Evolutionary conservation across 169 alveolate species (phyloP), one percentile per base, ranked within the genome.

Genomic region (Perkinsus chesapeaki): DNA sequence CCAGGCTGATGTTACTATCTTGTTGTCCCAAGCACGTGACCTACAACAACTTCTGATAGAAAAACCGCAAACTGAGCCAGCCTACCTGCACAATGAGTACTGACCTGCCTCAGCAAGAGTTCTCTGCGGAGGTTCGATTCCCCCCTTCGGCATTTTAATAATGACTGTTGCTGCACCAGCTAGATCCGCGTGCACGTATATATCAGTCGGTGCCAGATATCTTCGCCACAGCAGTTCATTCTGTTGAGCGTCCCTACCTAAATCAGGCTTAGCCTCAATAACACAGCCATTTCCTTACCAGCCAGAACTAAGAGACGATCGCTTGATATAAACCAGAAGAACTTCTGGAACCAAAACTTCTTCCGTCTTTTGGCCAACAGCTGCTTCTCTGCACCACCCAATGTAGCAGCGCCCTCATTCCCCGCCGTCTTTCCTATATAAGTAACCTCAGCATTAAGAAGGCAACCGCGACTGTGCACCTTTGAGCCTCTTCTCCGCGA

Each of bases 91-190:
- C 20, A 60, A 3, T 92, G 39, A 31, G 16, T 43, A 38, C 27
- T 7, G 92, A 38, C 96, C 97, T 27, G 99, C 98, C 93, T 96
- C 98, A 39, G 95, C 96, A 47, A 97, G 94, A 0, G 99, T 98
- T 38, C 94, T 60, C 36, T 94, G 97, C 31, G 98, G 98, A 39
- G 97, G 95, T 23, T 96, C 96, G 27, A 39, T 92, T 10, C 39
- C 95, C 48, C 94, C 96, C 20, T 94, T 91, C 9, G 99, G 99
- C 93, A 98, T 99, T 95, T 98, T 98, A 36, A 99, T 97, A 39
- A 99, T 96, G 93, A 99, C 98, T n/a, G 99, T 96, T 23, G 99
- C 97, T 23, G 99, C 99, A 37, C 99, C 99, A 91, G 98, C 99
- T 73, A 98, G 96, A 94, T 99, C 99, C 0, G 99, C 99, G 93